A percentile compares a stretch with the other conserved stretches of the same genome.
Conservation (phyloP, 2,329 filamentous ascomycete species). For the Sporothrix sp. region DNA sequence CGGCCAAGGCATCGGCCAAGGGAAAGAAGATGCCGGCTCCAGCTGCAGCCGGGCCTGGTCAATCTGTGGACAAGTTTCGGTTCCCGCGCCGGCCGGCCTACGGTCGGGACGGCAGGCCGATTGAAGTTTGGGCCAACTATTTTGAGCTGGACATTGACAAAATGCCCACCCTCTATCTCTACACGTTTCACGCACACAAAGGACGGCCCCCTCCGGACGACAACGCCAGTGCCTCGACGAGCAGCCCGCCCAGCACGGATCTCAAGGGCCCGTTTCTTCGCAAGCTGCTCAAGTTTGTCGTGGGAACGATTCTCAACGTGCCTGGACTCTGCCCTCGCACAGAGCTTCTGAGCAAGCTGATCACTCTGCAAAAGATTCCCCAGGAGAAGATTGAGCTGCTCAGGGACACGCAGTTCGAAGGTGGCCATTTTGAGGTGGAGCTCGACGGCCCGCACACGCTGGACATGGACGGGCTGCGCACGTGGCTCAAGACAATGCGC, state of each 20-base stretch:
- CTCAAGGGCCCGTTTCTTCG: constrained; percentile 16
- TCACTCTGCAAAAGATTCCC: constrained; percentile 12
- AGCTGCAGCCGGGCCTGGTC: neutral
- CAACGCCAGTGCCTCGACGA: constrained; percentile 14
- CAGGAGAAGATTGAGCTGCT: constrained; percentile 5
- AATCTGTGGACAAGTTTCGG: neutral
- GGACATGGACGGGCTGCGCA: constrained; percentile 31
- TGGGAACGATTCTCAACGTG: constrained; percentile 28
- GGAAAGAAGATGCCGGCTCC: neutral
- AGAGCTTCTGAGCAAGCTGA: constrained; percentile 17
- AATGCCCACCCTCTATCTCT: constrained; percentile 32
- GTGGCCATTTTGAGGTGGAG: constrained; percentile 24
- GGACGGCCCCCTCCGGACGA: constrained; percentile 15
- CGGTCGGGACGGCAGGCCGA: constrained; percentile 31
- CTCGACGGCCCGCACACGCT: constrained; percentile 35
- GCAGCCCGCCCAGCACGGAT: neutral
- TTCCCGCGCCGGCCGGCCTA: constrained; percentile 42
- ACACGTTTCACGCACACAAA: constrained; percentile 31
- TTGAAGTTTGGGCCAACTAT: constrained; percentile 46
- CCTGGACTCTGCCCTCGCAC: constrained; percentile 21
- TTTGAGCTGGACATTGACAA: constrained; percentile 33
- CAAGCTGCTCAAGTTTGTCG: constrained; percentile 13
- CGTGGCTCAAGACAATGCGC: constrained; percentile 35
- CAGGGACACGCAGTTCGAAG: constrained; percentile 11
- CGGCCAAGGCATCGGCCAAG: too few relatives aligned